phyloP scores from a whole-genome alignment of 2,329 filamentous ascomycete genomes.

The Botrytis aclada region DNA sequence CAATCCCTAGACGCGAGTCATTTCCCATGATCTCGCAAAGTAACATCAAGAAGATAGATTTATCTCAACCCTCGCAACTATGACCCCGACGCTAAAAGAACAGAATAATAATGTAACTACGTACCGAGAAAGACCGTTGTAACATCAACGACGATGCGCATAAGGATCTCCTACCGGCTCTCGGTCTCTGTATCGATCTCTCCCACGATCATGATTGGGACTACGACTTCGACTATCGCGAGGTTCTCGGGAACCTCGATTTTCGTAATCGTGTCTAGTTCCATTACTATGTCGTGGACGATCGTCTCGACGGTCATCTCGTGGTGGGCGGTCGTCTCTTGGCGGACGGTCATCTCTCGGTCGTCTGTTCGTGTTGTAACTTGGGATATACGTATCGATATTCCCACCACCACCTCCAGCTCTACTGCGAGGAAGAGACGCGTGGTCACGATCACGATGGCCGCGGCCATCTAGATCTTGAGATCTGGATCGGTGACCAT shows the following conservation, averaged over 20 bases:
- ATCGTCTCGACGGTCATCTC: slow-evolving; percentile 38
- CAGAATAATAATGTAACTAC: slow-evolving; percentile 3
- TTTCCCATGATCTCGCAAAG: neutral
- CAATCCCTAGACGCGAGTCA: neutral
- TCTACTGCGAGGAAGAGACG: slow-evolving; percentile 29
- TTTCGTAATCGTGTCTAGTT: slow-evolving; percentile 44
- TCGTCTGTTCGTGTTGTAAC: slow-evolving; percentile 42
- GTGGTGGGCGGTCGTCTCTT: slow-evolving; percentile 42
- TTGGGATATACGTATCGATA: slow-evolving; percentile 51
- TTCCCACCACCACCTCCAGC: slow-evolving; percentile 27
- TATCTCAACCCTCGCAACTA: neutral
- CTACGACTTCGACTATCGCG: slow-evolving; percentile 42
- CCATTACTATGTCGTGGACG: slow-evolving; percentile 37
- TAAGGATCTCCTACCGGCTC: slow-evolving; percentile 30
- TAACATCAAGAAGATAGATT: neutral
- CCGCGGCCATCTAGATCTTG: slow-evolving; percentile 37
- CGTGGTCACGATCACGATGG: slow-evolving; percentile 20
- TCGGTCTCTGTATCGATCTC: slow-evolving; percentile 45
- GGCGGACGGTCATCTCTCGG: slow-evolving; percentile 32
- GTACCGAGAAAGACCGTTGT: neutral
- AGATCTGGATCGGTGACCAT: slow-evolving; percentile 43
- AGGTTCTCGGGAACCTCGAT: slow-evolving; percentile 37
- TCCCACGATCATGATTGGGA: slow-evolving; percentile 40
- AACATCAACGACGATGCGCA: slow-evolving; percentile 11
- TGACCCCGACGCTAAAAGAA: slow-evolving; percentile 12